A percentile compares a stretch with the other conserved stretches of the same genome.
Evolutionary conservation across 2,329 filamentous ascomycete genomes (phyloP).

Genomic region (Aspergillus terreus): DNA sequence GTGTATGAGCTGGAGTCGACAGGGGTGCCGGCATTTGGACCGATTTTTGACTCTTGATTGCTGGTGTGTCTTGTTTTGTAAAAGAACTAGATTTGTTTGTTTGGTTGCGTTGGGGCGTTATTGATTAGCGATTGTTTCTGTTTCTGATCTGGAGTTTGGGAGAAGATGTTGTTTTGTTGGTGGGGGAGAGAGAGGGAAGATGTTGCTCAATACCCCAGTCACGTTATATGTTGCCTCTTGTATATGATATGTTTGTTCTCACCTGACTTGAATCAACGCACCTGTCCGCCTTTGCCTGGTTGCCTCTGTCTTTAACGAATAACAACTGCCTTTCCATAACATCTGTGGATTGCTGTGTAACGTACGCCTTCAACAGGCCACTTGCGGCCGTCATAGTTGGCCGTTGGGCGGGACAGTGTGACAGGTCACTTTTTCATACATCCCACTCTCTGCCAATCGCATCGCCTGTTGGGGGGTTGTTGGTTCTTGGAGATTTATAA

Average conservation of each 20-base stretch:
- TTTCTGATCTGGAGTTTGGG: background rate
- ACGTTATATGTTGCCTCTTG: background rate
- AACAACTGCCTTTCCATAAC: too few species aligned
- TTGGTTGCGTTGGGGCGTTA: background rate
- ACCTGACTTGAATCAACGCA: background rate
- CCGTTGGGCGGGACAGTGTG: too few species aligned
- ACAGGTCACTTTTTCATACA: too few species aligned
- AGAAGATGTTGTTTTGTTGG: background rate
- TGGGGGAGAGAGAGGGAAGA: background rate
- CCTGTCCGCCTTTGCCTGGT: background rate
- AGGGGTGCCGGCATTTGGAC: slow-evolving; percentile 65
- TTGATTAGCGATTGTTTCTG: slow-evolving; percentile 4
- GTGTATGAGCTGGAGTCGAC: slow-evolving; percentile 66
- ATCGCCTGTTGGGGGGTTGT: too few species aligned
- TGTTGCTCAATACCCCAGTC: background rate
- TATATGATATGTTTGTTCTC: background rate
- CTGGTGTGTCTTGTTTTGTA: background rate
- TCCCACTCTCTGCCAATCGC: too few species aligned
- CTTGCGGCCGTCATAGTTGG: too few species aligned
- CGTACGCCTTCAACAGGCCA: too few species aligned
- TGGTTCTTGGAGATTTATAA: too few species aligned
- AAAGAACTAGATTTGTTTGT: background rate
- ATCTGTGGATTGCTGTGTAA: too few species aligned
- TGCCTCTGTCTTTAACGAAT: too few species aligned
- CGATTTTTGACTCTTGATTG: slow-evolving; percentile 65